Conservation (phyloP, 2,329 filamentous ascomycete genomes). For the Talaromyces sp. region DNA sequence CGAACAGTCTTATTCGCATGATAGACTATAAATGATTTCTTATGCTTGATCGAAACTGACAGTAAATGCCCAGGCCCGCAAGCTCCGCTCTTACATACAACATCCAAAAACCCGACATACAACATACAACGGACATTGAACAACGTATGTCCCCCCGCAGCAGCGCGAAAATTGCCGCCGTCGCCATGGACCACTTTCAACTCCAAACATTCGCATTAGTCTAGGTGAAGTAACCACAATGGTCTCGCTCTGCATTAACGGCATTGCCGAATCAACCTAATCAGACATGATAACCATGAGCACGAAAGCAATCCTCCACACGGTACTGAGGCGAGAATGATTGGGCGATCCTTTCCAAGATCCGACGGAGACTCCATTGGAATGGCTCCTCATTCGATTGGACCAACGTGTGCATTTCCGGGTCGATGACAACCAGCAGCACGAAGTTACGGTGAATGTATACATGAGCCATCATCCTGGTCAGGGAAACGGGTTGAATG, state of each 20-base stretch:
- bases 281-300: not conserved
- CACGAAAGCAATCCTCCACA: not conserved
- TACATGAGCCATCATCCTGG: not conserved
- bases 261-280: not conserved
- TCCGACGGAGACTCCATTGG: not conserved
- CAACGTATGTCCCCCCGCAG: constrained; percentile 25
- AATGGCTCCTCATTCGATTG: not conserved
- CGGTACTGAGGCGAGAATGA: not conserved
- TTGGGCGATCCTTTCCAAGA: not conserved
- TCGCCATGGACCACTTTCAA: not conserved
- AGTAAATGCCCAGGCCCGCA: not conserved
- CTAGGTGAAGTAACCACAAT: constrained; percentile 5
- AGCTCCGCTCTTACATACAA: not conserved
- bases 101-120: not conserved
- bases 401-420: not conserved
- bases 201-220: no score
- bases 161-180: constrained; percentile 23
- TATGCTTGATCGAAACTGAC: not conserved
- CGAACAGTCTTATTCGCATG: not conserved
- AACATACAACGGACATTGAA: not conserved
- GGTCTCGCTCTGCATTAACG: not conserved
- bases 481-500: not conserved
- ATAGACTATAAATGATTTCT: not conserved
- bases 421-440: not conserved
- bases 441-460: constrained; percentile 1